Evolutionary conservation across 2,329 filamentous ascomycete species (phyloP).

Genomic region (Colletotrichum abscissum): DNA sequence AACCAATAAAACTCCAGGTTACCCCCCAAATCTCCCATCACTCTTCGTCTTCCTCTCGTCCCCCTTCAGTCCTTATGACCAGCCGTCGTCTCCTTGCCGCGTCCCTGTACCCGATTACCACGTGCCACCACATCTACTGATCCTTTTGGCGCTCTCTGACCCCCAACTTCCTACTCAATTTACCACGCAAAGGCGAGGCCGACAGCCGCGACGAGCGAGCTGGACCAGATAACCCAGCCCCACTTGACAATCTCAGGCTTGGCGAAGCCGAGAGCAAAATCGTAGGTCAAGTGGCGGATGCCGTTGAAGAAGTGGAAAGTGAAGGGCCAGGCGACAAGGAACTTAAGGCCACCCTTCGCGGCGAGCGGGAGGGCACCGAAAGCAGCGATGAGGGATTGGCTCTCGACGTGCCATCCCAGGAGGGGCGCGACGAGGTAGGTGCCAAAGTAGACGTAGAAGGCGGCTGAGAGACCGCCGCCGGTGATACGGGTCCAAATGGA

Average conservation of each 20-base stretch:
- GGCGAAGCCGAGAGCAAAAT: constrained; percentile 62
- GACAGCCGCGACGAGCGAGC: constrained; percentile 55
- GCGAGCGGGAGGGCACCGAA: constrained; percentile 69
- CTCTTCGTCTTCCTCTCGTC: constrained; percentile 10
- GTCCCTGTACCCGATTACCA: neutral
- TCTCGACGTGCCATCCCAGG: constrained; percentile 73
- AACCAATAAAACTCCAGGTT: constrained; percentile 32
- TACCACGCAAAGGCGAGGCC: constrained; percentile 63
- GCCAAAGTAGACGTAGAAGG: constrained; percentile 82
- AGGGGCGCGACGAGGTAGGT: constrained; percentile 85
- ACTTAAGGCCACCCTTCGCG: constrained; percentile 68
- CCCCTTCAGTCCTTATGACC: neutral
- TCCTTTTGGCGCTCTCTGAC: neutral
- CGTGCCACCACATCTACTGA: neutral
- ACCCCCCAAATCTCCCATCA: neutral
- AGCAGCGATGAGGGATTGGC: constrained; percentile 68
- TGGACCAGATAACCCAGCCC: constrained; percentile 61
- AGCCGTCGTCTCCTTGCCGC: too few relatives aligned
- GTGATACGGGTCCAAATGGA: constrained; percentile 84
- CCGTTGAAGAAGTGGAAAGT: constrained; percentile 68
- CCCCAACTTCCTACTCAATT: constrained; percentile 25
- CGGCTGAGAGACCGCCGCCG: constrained; percentile 77
- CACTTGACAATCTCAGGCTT: constrained; percentile 58
- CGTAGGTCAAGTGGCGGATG: constrained; percentile 64
- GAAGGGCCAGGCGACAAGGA: constrained; percentile 68